phyloP scores from a whole-genome alignment of 2,329 filamentous ascomycete species.

The Pseudopithomyces chartarum region DNA sequence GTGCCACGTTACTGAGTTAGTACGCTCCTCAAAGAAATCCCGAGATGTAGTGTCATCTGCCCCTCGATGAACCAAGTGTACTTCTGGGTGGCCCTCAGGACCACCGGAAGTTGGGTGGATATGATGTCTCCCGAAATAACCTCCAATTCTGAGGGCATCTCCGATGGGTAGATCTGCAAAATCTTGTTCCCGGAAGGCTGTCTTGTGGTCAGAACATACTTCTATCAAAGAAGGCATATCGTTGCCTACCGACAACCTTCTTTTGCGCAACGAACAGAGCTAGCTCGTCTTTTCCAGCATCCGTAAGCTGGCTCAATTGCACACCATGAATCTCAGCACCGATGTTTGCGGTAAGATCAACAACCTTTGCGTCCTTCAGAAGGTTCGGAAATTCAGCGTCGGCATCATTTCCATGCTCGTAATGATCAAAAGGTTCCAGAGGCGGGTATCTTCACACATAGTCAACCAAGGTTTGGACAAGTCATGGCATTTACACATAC shows the following conservation, averaged over 20 bases:
- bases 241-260: constrained; percentile 68
- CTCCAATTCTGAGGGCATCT: constrained; percentile 70
- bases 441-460: constrained; percentile 60
- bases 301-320: constrained; percentile 70
- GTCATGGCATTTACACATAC: constrained; percentile 9
- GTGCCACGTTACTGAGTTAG: constrained; percentile 86
- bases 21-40: constrained; percentile 70
- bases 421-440: constrained; percentile 71
- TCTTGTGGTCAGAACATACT: constrained; percentile 2
- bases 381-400: constrained; percentile 72
- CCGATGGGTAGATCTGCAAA: constrained; percentile 68
- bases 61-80: constrained; percentile 79
- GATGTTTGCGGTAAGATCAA: constrained; percentile 72
- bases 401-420: constrained; percentile 77
- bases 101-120: constrained; percentile 80
- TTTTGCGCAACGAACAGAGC: constrained; percentile 76
- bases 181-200: constrained; percentile 75
- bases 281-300: constrained; percentile 76
- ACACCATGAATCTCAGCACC: constrained; percentile 74
- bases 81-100: constrained; percentile 72
- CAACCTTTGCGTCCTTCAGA: constrained; percentile 58
- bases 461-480: constrained; percentile 5
- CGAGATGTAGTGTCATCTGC: constrained; percentile 65
- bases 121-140: constrained; percentile 81
- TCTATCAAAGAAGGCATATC: neutral